These are phyloP conservation scores for Prunella vulgaris DNA, from an alignment of 257 asterid genomes.

Conservation along the genomic window DNA sequence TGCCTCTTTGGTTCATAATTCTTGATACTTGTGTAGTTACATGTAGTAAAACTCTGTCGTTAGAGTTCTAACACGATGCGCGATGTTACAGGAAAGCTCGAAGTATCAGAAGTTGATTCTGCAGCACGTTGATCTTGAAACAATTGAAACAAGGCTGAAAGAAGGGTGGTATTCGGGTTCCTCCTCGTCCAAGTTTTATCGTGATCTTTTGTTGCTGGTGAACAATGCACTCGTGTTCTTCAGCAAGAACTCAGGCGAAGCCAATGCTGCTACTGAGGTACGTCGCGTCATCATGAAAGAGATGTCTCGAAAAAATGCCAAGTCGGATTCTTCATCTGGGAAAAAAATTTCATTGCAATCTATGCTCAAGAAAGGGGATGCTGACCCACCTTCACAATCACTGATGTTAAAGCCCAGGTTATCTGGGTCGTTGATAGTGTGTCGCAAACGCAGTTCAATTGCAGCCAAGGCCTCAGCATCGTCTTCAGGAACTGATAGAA, in stretches of 20 bases:
- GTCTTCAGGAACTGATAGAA: slow-evolving; percentile 45
- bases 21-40: too few species aligned
- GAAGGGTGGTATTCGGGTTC: slow-evolving; percentile 42
- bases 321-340: slow-evolving; percentile 48
- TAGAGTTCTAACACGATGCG: neutral
- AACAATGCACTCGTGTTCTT: slow-evolving; percentile 68
- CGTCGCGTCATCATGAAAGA: slow-evolving; percentile 42
- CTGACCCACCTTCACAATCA: slow-evolving; percentile 41
- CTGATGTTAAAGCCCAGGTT: slow-evolving; percentile 49
- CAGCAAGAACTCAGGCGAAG: slow-evolving; percentile 41
- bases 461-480: slow-evolving; percentile 48
- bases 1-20: neutral
- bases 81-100: slow-evolving; percentile 39
- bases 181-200: slow-evolving; percentile 50
- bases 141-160: slow-evolving; percentile 43
- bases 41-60: neutral
- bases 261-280: slow-evolving; percentile 44
- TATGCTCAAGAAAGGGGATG: slow-evolving; percentile 35
- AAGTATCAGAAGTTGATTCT: slow-evolving; percentile 41
- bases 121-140: slow-evolving; percentile 53
- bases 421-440: slow-evolving; percentile 50
- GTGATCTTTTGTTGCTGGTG: slow-evolving; percentile 60
- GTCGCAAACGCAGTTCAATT: slow-evolving; percentile 74
- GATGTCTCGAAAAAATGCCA: slow-evolving; percentile 31
- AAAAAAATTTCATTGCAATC: slow-evolving; percentile 50